Evolutionary conservation across 2,329 filamentous ascomycete species (phyloP), one percentile per base, ranked within the genome.

Genomic region (Coniella vitis): DNA sequence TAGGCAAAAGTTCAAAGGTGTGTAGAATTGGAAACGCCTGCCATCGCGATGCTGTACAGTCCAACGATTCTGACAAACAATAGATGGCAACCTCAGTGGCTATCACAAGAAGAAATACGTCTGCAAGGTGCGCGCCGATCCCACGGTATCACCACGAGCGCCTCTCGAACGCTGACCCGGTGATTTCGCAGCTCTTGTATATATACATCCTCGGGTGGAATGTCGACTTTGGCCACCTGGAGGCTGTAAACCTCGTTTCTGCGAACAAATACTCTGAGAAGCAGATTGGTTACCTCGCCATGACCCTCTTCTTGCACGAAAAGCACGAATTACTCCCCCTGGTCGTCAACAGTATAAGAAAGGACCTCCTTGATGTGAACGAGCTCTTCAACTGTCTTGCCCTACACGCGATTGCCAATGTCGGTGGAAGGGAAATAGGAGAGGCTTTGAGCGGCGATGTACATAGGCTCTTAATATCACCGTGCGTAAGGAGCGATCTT

Each of bases 91-190:
- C 63, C 74, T 98, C 51, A 95, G 86, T 64, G 94, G 93, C 57
- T 98, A 98, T 65, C 90, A 96, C 75, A 96, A 94, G 76, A 98
- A 98, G 79, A 98, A 98, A 86, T 98, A 98, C 66, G 93, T 98
- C 58, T 98, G 93, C 87, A 98, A 98, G 75, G 79, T 82, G 70
- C 48, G 65, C 45, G 5, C n/a, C 25, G 35, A 39, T 31, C 25
- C 52, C 59, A 49, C 14, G 7, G 29, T 45, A 25, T 9, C 19
- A 21, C n/a, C n/a, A 20, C 14, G 20, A 47, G 36, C 21, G 12
- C 3, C 7, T 10, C 17, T 5, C 39, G 21, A 13, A 16, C 35
- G 21, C 51, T 53, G 45, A 56, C 65, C 49, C 25, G 22, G 8
- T n/a, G n/a, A 29, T 5, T 10, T 35, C 13, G 46, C 56, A 80